Percentiles rank a stretch among this genome's conserved stretches.
Evolutionary conservation across 2,329 filamentous ascomycete genomes (phyloP).

Genomic region (Ophiobolus disseminans): DNA sequence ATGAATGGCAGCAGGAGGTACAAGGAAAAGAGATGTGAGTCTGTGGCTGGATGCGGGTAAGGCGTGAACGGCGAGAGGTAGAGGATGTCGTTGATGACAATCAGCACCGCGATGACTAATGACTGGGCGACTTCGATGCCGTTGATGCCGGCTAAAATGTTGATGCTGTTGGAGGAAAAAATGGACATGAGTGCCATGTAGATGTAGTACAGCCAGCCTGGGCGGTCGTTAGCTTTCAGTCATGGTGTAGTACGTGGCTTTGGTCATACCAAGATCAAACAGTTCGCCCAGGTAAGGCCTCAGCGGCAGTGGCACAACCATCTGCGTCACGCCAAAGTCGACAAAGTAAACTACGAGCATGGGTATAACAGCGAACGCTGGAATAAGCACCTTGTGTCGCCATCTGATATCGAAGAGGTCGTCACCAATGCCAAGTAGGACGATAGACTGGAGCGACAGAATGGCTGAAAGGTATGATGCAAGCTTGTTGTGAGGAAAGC

Average conservation of each 20-base stretch:
- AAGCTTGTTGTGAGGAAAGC: slow-evolving; percentile 95
- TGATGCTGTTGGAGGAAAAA: slow-evolving; percentile 98
- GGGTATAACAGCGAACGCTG: slow-evolving; percentile 89
- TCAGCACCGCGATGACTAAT: slow-evolving; percentile 82
- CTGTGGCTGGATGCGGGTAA: slow-evolving; percentile 90
- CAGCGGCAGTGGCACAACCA: slow-evolving; percentile 87
- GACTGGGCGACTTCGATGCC: slow-evolving; percentile 97
- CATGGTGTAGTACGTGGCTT: neutral
- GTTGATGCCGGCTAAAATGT: slow-evolving; percentile 99
- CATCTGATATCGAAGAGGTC: slow-evolving; percentile 98
- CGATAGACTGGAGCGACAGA: slow-evolving; percentile 87
- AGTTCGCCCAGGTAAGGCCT: slow-evolving; percentile 84
- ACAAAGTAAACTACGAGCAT: slow-evolving; percentile 97
- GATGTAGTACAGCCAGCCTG: slow-evolving; percentile 75
- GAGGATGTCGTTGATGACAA: slow-evolving; percentile 84
- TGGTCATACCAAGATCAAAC: slow-evolving; percentile 70
- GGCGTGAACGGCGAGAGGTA: slow-evolving; percentile 77
- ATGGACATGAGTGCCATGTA: slow-evolving; percentile 98
- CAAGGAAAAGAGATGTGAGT: slow-evolving; percentile 94
- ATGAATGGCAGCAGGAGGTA: slow-evolving; percentile 95
- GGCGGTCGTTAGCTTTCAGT: slow-evolving; percentile 21
- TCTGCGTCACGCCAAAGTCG: slow-evolving; percentile 95
- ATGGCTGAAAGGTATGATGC: slow-evolving; percentile 94
- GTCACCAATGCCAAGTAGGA: slow-evolving; percentile 90
- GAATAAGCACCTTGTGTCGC: slow-evolving; percentile 98